These are phyloP conservation scores for Globisporangium perplexum DNA, from an alignment of 352 stramenopile species.

Conservation along the genomic window DNA sequence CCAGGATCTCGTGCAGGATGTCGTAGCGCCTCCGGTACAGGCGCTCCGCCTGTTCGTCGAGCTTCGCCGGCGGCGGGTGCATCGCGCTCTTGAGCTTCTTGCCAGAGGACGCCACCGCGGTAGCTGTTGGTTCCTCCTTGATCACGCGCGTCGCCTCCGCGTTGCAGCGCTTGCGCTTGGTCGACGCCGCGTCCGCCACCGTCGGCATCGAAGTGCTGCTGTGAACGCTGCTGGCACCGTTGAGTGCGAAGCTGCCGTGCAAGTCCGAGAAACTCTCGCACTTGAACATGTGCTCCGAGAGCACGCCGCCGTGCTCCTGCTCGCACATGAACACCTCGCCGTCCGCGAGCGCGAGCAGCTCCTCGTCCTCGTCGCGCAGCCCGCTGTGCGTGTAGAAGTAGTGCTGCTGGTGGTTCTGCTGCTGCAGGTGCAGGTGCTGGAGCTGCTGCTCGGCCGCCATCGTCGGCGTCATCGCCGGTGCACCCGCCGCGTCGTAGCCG, in stretches of 20 bases:
- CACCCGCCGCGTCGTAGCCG: slow-evolving; percentile 9
- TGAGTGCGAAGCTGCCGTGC: slow-evolving; percentile 8
- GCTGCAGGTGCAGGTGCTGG: slow-evolving; percentile 21
- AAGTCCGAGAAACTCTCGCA: slow-evolving; percentile 13
- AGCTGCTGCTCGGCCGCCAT: slow-evolving; percentile 13
- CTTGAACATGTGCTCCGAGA: slow-evolving; percentile 17
- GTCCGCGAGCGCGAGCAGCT: slow-evolving; percentile 14
- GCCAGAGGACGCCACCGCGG: slow-evolving; percentile 4
- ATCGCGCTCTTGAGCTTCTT: slow-evolving; percentile 33
- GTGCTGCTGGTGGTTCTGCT: slow-evolving; percentile 1
- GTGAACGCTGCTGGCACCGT: not conserved
- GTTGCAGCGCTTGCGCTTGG: slow-evolving; percentile 40
- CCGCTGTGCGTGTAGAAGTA: not conserved
- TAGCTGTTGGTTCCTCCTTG: slow-evolving; percentile 5
- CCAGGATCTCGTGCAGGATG: slow-evolving; percentile 67
- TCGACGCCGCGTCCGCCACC: slow-evolving; percentile 4
- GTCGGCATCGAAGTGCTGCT: slow-evolving; percentile 3
- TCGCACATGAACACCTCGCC: slow-evolving; percentile 16
- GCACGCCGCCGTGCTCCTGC: slow-evolving; percentile 12
- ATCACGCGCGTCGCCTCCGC: not conserved
- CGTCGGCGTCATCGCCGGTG: not conserved
- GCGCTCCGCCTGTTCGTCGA: slow-evolving; percentile 42
- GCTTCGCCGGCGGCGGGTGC: slow-evolving; percentile 12
- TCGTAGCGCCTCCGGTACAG: slow-evolving; percentile 63
- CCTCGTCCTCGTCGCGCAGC: slow-evolving; percentile 13